Evolutionary conservation across 1,284 basidiomycete genomes (phyloP), one percentile per base, ranked within the genome.

Genomic region (Chiua sp.): DNA sequence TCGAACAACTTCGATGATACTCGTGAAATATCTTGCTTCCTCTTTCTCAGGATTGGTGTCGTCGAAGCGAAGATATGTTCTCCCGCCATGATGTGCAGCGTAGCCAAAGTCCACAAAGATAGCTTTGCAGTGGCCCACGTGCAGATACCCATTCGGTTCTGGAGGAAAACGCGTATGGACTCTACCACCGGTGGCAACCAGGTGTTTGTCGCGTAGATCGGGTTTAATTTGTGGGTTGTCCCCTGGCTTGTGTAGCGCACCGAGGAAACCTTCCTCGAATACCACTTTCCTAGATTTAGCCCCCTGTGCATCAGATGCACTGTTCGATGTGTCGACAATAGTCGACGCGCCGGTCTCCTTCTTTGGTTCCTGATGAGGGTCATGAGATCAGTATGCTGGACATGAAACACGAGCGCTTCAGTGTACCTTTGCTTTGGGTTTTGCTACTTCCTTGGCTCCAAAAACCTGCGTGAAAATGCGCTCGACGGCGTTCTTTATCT

Each of bases 31-130:
- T 65, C 88, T 82, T 48, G 88, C 95, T 78, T 99, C 98, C 75
- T 99, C 98, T 52, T 95, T 95, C 77, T 98, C 95, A 0, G 98
- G 98, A 76, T 99, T 99, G 44, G 98, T 99, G 77, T 99, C 98
- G 74, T 99, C 98, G 73, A 93, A 99, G 59, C 96, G 88, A 51
- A 99, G 83, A 74, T 98, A 98, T 67, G 93, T 95, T 69, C 92
- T 88, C 33, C 98, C 98, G 23, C 87, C 86, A 73, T 98, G 85
- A 76, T 94, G 88, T 26, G 94, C 94, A 30, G 98, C 98, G 74
- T 94, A 99, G 33, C 98, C 98, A 77, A 99, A 99, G 78, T 98
- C 94, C 67, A 99, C 89, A 70, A 98, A 98, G 70, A 99, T 98
- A 10, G 98, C 97, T 75, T 99, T 99, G 56, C 96, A 98, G 73